phyloP scores from a whole-genome alignment of 257 asterid species.

The Coffea eugenioides region DNA sequence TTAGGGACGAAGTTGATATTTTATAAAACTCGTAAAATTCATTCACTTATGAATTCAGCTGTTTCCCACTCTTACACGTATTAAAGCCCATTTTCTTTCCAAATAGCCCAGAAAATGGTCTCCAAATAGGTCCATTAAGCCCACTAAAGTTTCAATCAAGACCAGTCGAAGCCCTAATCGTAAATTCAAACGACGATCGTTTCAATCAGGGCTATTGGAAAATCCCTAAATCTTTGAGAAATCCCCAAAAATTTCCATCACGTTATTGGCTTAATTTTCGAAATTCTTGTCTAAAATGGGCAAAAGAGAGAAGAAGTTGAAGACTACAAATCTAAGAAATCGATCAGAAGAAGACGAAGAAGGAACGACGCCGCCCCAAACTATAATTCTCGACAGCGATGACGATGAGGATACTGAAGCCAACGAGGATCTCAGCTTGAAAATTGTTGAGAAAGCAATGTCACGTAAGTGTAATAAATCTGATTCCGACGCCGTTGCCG shows the following conservation, averaged over 20 bases:
- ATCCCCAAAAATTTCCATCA: neutral
- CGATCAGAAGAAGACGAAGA: slow-evolving; percentile 36
- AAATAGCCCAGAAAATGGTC: no score
- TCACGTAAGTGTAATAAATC: slow-evolving; percentile 27
- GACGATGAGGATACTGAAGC: slow-evolving; percentile 62
- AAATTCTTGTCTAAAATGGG: slow-evolving; percentile 32
- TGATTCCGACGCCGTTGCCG: neutral
- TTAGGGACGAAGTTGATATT: no score
- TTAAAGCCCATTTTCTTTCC: neutral
- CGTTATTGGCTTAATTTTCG: neutral
- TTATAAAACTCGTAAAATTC: no score
- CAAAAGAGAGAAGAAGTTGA: slow-evolving; percentile 42
- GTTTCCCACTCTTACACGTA: neutral
- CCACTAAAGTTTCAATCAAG: neutral
- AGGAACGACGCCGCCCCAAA: slow-evolving; percentile 15
- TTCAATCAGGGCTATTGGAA: neutral
- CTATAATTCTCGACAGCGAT: slow-evolving; percentile 18
- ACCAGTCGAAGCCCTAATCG: neutral
- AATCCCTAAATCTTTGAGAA: neutral
- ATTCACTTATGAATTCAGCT: no score
- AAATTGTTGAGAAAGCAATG: slow-evolving; percentile 62
- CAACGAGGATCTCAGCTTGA: slow-evolving; percentile 77
- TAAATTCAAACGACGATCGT: neutral
- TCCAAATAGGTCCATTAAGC: neutral
- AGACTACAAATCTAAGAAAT: slow-evolving; percentile 18